Evolutionary conservation across 1,284 basidiomycete genomes (phyloP), one percentile per base, ranked within the genome.

Genomic region (Malassezia sp.): DNA sequence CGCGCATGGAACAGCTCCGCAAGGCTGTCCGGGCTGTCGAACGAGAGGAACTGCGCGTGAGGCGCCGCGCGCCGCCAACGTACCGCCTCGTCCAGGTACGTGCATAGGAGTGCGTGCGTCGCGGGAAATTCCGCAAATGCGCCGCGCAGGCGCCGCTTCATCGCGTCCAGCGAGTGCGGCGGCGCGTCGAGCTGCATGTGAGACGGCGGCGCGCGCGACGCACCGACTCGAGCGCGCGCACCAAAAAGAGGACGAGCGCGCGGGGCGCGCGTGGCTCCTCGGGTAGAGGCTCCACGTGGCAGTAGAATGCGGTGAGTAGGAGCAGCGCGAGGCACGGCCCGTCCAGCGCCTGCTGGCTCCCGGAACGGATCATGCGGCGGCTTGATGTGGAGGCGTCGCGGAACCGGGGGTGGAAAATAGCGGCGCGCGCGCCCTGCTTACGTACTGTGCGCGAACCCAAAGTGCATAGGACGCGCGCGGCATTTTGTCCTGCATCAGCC

Each of bases 301-400:
- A 50, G 14, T 45, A 23, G 17, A 35, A 50, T 18, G 48, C 38
- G 28, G 45, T 28, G n/a, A 50, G 29, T n/a, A 40, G 23, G 28
- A 50, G 26, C 12, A 50, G 34, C 26, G 48, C 36, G 23, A 45
- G 22, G 14, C 18, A 11, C n/a, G 29, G 31, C 12, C 48, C 48
- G 23, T 50, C 40, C 6, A 50, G 43, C 15, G 27, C 31, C 31
- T 37, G 31, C 31, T 44, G 48, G 15, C 42, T 34, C 14, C 38
- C 45, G 15, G 18, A 28, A 21, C 27, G 38, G 31, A 41, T 28
- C 45, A 47, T 47, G 33, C 8, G 36, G 11, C 11, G 17, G 35
- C 11, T 37, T 8, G 15, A 11, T 17, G 32, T 37, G 42, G 42
- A 35, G 26, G 42, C 28, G 8, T 10, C 32, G 32, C 17, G 12